phyloP scores from a whole-genome alignment of 1,284 basidiomycete species.

The Heterobasidion annosum region DNA sequence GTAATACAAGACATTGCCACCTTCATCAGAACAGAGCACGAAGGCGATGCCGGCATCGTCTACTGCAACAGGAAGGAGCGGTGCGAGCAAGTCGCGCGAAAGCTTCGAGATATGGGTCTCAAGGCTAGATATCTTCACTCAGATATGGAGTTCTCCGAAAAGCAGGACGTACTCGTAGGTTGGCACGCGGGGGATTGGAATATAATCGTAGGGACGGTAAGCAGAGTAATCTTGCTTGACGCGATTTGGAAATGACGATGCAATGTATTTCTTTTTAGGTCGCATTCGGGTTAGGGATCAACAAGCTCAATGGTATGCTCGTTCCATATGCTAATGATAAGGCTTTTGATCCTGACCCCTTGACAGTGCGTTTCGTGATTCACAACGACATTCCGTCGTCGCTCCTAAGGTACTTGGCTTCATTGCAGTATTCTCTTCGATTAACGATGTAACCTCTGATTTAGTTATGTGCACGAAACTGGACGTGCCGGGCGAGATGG shows the following conservation, averaged over 20 bases:
- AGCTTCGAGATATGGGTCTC: constrained; percentile 51
- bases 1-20: constrained; percentile 36
- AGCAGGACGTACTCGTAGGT: constrained; percentile 52
- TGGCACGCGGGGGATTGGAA: constrained; percentile 74
- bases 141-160: constrained; percentile 58
- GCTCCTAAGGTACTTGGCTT: constrained; percentile 44
- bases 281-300: constrained; percentile 97
- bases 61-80: constrained; percentile 71
- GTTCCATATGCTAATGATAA: not conserved
- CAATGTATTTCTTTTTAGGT: constrained; percentile 19
- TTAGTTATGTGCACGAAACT: constrained; percentile 75
- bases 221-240: constrained; percentile 8
- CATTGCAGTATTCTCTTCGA: not conserved
- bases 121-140: constrained; percentile 85
- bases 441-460: not conserved
- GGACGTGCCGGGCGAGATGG: constrained; percentile 82
- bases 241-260: constrained; percentile 2
- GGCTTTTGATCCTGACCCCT: not conserved
- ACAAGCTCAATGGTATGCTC: constrained; percentile 71
- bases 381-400: constrained; percentile 66
- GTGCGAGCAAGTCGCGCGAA: constrained; percentile 75
- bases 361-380: constrained; percentile 66
- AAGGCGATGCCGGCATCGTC: constrained; percentile 72
- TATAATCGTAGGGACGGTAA: constrained; percentile 87
- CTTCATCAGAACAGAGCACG: constrained; percentile 60